Base-by-base conservation (phyloP, 345 rosid species). In the Heritiera fomes region DNA sequence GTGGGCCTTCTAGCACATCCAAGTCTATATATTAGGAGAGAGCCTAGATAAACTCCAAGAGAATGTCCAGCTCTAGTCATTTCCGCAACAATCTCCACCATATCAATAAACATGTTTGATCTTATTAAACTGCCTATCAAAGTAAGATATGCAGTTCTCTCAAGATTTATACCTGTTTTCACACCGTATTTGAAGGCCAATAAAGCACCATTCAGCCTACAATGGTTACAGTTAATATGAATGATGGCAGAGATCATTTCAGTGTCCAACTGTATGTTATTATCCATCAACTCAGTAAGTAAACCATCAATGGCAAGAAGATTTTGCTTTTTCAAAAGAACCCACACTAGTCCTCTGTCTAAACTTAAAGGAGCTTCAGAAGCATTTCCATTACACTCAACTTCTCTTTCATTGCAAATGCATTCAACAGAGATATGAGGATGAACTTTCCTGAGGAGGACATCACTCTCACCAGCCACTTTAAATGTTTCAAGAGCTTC, bases 1-100 rank as follows among this genome's bases (percentile, higher is more conserved):
- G 78, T 82, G 3, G 97, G 95, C 80, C 93, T 90, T 85, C 93
- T 91, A 64, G 91, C 93, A 75, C 70, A 61, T n/a, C 98, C 98
- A 56, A 93, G 87, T 84, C 81, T 86, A 80, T 84, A 85, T 65
- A 95, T 90, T 79, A 93, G 71, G 41, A 89, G 89, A 14, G 95
- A 87, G 75, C 87, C 78, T 46, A 79, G 91, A 90, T 89, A 90
- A 59, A 82, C 79, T 76, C 95, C 94, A 14, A 86, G 86, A 45
- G 87, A 85, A 78, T 89, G 89, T 68, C 94, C 90, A 6, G 88
- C 87, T 59, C 70, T 77, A 56, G 85, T 65, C 97, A 91, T 88
- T 84, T 89, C 88, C 75, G 77, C 47, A 3, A 86, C 87, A 67
- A 87, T 83, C 76, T 91, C 85, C 41, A 81, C 86, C 59, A 89